Conservation (phyloP, 352 stramenopile genomes). For the Phytophthora litchii region DNA sequence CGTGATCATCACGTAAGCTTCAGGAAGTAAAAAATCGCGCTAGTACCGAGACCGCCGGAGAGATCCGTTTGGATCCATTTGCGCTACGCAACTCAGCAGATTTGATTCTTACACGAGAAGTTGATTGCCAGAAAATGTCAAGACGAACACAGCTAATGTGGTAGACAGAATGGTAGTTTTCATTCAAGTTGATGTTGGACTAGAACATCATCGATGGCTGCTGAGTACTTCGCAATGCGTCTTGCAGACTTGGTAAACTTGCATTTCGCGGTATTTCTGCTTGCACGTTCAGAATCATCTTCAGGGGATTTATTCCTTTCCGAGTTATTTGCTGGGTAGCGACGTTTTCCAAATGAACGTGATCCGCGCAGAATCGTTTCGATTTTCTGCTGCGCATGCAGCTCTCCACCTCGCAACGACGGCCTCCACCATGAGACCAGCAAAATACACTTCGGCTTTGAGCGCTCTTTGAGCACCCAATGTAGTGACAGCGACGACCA, state of each 20-base stretch:
- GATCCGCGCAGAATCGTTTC: slow-evolving; percentile 35
- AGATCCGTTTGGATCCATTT: background rate
- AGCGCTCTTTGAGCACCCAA: slow-evolving; percentile 51
- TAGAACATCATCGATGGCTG: slow-evolving; percentile 19
- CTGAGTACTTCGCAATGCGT: slow-evolving; percentile 35
- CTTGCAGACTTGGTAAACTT: slow-evolving; percentile 31
- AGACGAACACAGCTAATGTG: background rate
- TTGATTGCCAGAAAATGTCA: background rate
- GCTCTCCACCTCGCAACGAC: slow-evolving; percentile 55
- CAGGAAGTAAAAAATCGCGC: slow-evolving; percentile 15
- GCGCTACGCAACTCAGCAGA: background rate
- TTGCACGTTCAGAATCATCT: slow-evolving; percentile 19
- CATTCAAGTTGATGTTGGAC: background rate
- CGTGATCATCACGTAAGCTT: slow-evolving; percentile 15
- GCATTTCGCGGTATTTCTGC: slow-evolving; percentile 8
- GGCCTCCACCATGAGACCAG: slow-evolving; percentile 61
- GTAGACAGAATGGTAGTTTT: background rate
- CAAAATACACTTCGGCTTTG: slow-evolving; percentile 61
- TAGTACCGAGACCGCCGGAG: slow-evolving; percentile 14
- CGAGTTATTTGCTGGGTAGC: background rate
- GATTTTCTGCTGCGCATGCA: slow-evolving; percentile 65
- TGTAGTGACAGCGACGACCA: slow-evolving; percentile 52
- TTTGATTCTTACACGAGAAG: background rate
- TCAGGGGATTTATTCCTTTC: slow-evolving; percentile 7
- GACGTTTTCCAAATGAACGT: slow-evolving; percentile 11